Conservation (phyloP, 2,329 filamentous ascomycete genomes). For the Talaromyces sp. region DNA sequence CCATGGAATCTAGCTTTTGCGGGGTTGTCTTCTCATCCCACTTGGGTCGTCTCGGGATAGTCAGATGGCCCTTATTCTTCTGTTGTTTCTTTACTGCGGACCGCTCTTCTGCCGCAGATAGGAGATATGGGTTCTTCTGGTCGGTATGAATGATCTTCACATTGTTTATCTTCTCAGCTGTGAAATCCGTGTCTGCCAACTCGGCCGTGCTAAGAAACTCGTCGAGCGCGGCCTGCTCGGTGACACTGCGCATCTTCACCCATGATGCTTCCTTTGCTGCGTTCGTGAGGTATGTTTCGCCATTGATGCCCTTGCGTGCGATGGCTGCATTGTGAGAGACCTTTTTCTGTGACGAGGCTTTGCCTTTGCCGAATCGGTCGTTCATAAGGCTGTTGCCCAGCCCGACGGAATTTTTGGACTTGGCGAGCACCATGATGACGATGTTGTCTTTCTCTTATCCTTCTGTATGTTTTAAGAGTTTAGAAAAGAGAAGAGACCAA, state of each 20-base stretch:
- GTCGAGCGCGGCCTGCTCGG: conserved; percentile 91
- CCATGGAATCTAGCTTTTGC: conserved; percentile 69
- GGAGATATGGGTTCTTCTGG: conserved; percentile 89
- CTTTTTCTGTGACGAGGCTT: conserved; percentile 75
- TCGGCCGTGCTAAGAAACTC: conserved; percentile 95
- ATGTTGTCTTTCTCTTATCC: background rate
- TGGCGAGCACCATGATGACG: conserved; percentile 67
- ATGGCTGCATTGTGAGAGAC: conserved; percentile 58
- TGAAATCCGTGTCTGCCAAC: conserved; percentile 96
- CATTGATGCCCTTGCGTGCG: conserved; percentile 65
- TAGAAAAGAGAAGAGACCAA: background rate
- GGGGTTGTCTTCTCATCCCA: conserved; percentile 86
- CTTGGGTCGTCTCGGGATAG: conserved; percentile 79
- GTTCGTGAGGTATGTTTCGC: conserved; percentile 88
- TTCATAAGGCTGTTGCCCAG: conserved; percentile 98
- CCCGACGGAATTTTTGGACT: conserved; percentile 91
- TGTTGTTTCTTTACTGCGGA: conserved; percentile 73
- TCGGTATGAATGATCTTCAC: conserved; percentile 98
- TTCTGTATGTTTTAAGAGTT: background rate
- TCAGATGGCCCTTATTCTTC: conserved; percentile 70
- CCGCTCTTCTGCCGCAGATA: conserved; percentile 79
- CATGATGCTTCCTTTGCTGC: conserved; percentile 84
- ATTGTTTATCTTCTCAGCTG: conserved; percentile 97
- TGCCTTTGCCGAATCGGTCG: conserved; percentile 92
- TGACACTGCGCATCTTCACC: conserved; percentile 99